phyloP scores from a whole-genome alignment of 2,329 filamentous ascomycete species.

The Penicillium sp. region DNA sequence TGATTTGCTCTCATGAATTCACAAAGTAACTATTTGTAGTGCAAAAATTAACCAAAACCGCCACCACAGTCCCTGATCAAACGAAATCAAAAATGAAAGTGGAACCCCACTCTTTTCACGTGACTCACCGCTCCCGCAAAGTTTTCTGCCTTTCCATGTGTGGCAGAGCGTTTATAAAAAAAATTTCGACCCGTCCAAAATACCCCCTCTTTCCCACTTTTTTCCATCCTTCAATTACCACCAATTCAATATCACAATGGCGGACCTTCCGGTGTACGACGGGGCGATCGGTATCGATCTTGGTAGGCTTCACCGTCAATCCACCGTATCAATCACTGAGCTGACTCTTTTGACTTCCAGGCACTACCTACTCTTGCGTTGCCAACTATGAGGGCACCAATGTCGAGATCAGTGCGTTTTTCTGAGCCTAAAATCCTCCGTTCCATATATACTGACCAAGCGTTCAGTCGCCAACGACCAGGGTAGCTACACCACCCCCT shows the following conservation, averaged over 20 bases:
- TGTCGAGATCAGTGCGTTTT: slow-evolving; percentile 86
- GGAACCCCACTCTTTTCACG: slow-evolving; percentile 12
- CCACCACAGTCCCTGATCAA: too few species aligned
- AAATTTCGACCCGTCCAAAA: slow-evolving; percentile 19
- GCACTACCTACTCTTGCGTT: slow-evolving; percentile 99
- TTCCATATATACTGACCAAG: slow-evolving; percentile 10
- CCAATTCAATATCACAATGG: slow-evolving; percentile 23
- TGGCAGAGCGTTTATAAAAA: slow-evolving; percentile 27
- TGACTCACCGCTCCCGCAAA: slow-evolving; percentile 25
- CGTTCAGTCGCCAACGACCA: slow-evolving; percentile 89
- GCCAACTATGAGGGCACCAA: slow-evolving; percentile 99
- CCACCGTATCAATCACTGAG: background rate
- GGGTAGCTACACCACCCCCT: slow-evolving; percentile 97
- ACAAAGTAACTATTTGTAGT: background rate
- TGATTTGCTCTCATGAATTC: background rate
- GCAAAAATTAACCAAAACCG: too few species aligned
- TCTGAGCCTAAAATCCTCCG: background rate
- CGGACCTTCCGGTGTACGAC: slow-evolving; percentile 66
- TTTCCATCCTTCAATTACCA: slow-evolving; percentile 20
- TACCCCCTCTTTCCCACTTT: slow-evolving; percentile 21
- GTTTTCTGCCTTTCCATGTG: slow-evolving; percentile 23
- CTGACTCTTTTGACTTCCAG: slow-evolving; percentile 47
- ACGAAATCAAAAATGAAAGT: background rate
- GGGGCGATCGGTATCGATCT: slow-evolving; percentile 99
- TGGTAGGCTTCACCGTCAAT: slow-evolving; percentile 59